phyloP scores from a whole-genome alignment of 2,329 filamentous ascomycete species.

The Xylaria sp. region DNA sequence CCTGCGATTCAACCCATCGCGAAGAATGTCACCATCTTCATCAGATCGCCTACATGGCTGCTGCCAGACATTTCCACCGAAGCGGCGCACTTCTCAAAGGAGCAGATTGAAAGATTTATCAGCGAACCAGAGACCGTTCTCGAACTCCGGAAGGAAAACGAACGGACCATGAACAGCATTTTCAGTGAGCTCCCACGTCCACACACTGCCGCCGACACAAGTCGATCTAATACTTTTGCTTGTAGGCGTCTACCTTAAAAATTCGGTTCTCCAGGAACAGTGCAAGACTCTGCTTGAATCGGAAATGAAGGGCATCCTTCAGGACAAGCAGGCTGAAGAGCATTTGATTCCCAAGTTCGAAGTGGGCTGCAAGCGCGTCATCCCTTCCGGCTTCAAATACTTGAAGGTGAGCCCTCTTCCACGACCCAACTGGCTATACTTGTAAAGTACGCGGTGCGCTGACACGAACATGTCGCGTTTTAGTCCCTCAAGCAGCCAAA shows the following conservation, averaged over 20 bases:
- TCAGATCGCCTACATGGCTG: constrained; percentile 47
- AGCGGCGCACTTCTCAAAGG: constrained; percentile 38
- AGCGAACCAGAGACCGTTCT: constrained; percentile 32
- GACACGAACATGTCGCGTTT: background rate
- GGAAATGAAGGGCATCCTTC: background rate
- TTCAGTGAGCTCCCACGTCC: constrained; percentile 22
- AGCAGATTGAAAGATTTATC: constrained; percentile 25
- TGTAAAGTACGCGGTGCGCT: too few relatives aligned
- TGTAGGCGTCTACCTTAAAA: background rate
- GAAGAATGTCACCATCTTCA: constrained; percentile 43
- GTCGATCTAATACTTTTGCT: background rate
- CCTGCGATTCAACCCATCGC: constrained; percentile 42
- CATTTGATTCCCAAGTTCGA: constrained; percentile 28
- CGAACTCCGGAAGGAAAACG: constrained; percentile 15
- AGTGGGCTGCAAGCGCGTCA: constrained; percentile 39
- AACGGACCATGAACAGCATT: constrained; percentile 21
- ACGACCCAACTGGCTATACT: too few relatives aligned
- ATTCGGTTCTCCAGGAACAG: background rate
- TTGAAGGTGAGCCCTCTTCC: constrained; percentile 26
- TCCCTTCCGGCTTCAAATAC: constrained; percentile 38
- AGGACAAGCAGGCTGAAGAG: constrained; percentile 9
- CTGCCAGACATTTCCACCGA: constrained; percentile 38
- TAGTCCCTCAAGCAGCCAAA: background rate
- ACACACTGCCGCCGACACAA: too few relatives aligned
- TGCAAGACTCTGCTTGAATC: background rate